These are phyloP conservation scores for Leonotis leonurus DNA, from an alignment of 257 asterid species.

Conservation along the genomic window DNA sequence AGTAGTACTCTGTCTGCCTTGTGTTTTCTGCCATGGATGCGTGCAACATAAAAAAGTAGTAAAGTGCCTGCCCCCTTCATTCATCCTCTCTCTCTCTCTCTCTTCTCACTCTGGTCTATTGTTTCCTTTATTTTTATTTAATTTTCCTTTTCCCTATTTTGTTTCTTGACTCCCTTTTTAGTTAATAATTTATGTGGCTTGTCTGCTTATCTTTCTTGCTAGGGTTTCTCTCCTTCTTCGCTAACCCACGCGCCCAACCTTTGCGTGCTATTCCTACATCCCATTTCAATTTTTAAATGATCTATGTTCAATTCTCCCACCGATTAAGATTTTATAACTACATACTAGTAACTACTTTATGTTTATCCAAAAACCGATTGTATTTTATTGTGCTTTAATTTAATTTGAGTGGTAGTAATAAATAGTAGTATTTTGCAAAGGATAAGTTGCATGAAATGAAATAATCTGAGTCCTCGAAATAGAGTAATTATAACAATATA, in stretches of 20 bases:
- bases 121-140: constrained; percentile 9
- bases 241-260: neutral
- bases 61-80: constrained; percentile 36
- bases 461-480: no score
- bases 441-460: no score
- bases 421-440: no score
- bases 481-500: no score
- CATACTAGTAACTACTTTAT: no score
- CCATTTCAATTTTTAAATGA: no score
- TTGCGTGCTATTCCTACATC: neutral
- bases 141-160: neutral
- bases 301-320: no score
- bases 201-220: constrained; percentile 48
- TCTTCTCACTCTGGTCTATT: constrained; percentile 16
- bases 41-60: constrained; percentile 72
- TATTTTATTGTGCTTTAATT: no score
- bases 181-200: constrained; percentile 39
- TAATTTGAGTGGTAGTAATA: no score
- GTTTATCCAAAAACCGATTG: no score
- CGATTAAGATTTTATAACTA: no score
- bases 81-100: constrained; percentile 27
- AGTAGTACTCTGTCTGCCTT: constrained; percentile 38
- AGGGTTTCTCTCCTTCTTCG: constrained; percentile 27
- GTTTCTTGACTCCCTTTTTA: constrained; percentile 12
- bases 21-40: constrained; percentile 71